Evolutionary conservation across 495 filamentous ascomycete species (phyloP).

Genomic region (Penicillium roqueforti): DNA sequence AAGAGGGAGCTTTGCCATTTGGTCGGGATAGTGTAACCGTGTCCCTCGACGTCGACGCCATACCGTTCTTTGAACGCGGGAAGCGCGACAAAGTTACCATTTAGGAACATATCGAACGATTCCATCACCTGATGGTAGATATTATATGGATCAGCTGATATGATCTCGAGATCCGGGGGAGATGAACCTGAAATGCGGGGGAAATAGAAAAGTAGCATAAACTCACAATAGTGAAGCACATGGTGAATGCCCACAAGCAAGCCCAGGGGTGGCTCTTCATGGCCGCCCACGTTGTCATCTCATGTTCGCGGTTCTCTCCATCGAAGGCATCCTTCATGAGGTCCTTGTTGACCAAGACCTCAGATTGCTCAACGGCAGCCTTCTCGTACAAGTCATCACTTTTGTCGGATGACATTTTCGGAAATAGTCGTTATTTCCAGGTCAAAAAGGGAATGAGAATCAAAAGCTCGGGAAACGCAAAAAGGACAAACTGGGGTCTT

Average conservation of each 20-base stretch:
- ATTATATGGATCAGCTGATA: slow-evolving; percentile 5
- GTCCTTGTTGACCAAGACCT: slow-evolving; percentile 27
- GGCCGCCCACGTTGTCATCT: slow-evolving; percentile 28
- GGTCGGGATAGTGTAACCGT: slow-evolving; percentile 21
- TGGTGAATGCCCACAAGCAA: slow-evolving; percentile 42
- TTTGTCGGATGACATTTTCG: slow-evolving; percentile 3
- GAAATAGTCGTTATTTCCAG: neutral
- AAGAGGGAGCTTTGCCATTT: slow-evolving; percentile 38
- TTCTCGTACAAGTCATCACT: slow-evolving; percentile 14
- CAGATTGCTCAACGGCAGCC: slow-evolving; percentile 19
- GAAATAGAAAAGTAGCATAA: neutral
- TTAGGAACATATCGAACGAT: slow-evolving; percentile 41
- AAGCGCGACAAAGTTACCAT: slow-evolving; percentile 35
- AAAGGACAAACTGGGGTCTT: neutral
- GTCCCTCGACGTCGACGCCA: slow-evolving; percentile 18
- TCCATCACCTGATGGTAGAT: slow-evolving; percentile 37
- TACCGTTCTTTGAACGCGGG: slow-evolving; percentile 21
- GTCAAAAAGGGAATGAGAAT: neutral
- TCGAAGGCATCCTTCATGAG: slow-evolving; percentile 35
- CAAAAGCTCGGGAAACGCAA: neutral
- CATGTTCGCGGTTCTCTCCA: slow-evolving; percentile 30
- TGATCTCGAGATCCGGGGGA: neutral
- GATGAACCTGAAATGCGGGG: neutral
- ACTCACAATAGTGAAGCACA: slow-evolving; percentile 44
- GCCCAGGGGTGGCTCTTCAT: slow-evolving; percentile 47